phyloP scores from a whole-genome alignment of 768 basidiomycete species.

The Imleria badia region DNA sequence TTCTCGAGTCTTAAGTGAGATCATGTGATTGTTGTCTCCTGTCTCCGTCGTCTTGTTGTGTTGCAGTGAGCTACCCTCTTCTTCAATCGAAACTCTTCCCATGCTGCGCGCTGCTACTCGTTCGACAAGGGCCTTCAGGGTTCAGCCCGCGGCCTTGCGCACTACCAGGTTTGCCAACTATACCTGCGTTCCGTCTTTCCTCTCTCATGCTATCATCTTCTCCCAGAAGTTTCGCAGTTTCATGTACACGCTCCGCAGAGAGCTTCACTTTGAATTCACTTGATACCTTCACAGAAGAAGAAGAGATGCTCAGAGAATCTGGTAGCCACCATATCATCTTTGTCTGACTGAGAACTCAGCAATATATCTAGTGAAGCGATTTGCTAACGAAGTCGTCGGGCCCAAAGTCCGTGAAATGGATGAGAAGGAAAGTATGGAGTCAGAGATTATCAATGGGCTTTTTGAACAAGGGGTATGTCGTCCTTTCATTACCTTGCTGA shows the following conservation, averaged over 20 bases:
- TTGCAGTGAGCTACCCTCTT: too few species aligned
- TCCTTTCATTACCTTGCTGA: neutral
- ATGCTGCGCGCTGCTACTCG: constrained; percentile 28
- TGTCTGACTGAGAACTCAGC: constrained; percentile 1
- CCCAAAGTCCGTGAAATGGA: constrained; percentile 98
- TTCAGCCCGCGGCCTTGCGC: neutral
- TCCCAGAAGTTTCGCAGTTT: constrained; percentile 26
- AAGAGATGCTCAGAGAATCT: constrained; percentile 88
- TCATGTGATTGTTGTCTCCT: constrained; percentile 27
- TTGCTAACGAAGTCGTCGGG: constrained; percentile 84
- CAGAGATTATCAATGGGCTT: constrained; percentile 76
- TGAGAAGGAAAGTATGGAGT: constrained; percentile 94
- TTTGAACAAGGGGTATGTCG: constrained; percentile 90
- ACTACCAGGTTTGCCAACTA: constrained; percentile 18
- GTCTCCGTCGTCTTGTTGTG: too few species aligned
- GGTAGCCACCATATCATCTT: constrained; percentile 48
- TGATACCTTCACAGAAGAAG: constrained; percentile 89
- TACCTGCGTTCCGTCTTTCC: neutral
- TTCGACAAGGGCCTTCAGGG: constrained; percentile 10
- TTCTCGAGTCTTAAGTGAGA: too few species aligned
- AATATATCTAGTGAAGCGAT: constrained; percentile 69
- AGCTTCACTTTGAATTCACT: constrained; percentile 53
- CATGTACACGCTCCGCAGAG: constrained; percentile 29
- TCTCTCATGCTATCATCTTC: neutral
- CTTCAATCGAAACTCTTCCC: neutral